Base-by-base conservation (phyloP, 306 rosid species). In the Fagus sylvatica region DNA sequence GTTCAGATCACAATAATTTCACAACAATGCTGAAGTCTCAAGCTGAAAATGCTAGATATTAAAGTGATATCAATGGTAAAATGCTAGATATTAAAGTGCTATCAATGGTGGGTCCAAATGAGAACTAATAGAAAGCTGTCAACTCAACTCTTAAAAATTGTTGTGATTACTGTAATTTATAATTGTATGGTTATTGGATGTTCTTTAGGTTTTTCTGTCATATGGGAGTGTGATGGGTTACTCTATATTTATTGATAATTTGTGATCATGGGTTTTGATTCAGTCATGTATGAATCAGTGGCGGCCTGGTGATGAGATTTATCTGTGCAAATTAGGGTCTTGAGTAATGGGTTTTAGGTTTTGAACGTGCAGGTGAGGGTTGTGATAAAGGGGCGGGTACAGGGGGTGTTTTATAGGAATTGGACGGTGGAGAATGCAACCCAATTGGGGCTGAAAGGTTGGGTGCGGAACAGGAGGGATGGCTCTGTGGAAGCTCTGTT, bases 321-420 rank as follows among this genome's bases (percentile, higher is more conserved):
- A n/a, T 19, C 61, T 76, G 34, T 51, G 36, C 11, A 46, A 17
- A 6, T 49, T 53, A 1, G 10, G 72, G 2, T 69, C 60, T 74
- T 69, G 16, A 40, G 67, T 6, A 53, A 17, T 64, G 79, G 68
- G 42, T 34, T 53, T 64, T 41, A 41, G 64, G 73, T 4, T 76
- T 69, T 17, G 72, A 78, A 11, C 43, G 72, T 73, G 84, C 90
- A 93, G 98, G 98, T 88, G 72, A 90, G 97, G 89, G 89, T 89
- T 75, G 89, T 92, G 87, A 80, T 94, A 28, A 92, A 88, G 83
- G 98, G 98, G 41, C 79, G 90, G 75, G 98, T 92, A 51, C 98
- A 92, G 86, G 92, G 90, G 34, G 89, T 88, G 79, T 88, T 88
- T 72, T 85, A 88, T 71, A 79, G 91, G 79, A 42, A 85, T 71